A percentile compares a stretch with the other conserved stretches of the same genome.
phyloP scores from a whole-genome alignment of 441 rosid genomes.

The Corymbia calophylla region DNA sequence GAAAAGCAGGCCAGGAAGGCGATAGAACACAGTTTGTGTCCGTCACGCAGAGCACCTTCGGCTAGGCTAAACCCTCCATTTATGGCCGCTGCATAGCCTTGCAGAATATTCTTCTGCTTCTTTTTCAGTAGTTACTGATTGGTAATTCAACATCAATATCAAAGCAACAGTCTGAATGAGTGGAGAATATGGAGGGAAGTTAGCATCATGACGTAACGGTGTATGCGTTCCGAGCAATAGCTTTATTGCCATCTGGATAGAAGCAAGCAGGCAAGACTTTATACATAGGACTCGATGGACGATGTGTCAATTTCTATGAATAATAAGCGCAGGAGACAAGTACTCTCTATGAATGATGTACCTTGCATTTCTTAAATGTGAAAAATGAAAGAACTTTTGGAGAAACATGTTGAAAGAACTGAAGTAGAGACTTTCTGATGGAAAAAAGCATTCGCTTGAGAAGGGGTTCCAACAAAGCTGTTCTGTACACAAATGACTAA shows the following conservation, averaged over 20 bases:
- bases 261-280: background rate
- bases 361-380: background rate
- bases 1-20: background rate
- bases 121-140: background rate
- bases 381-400: background rate
- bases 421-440: background rate
- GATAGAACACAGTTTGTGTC: too few relatives aligned
- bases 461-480: accelerated
- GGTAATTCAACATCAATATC: background rate
- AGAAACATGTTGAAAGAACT: background rate
- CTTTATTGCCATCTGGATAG: background rate
- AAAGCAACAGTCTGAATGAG: background rate
- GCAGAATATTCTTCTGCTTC: background rate
- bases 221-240: background rate
- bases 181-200: background rate
- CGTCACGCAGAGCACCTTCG: background rate
- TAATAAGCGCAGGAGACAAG: background rate
- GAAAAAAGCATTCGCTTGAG: too few relatives aligned
- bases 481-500: too few relatives aligned
- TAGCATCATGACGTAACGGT: background rate
- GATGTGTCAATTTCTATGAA: background rate
- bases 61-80: background rate
- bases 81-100: background rate
- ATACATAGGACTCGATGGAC: background rate
- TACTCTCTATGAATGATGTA: background rate